Evolutionary conservation across 768 basidiomycete genomes (phyloP).

Genomic region (Mycena albidolilacea): DNA sequence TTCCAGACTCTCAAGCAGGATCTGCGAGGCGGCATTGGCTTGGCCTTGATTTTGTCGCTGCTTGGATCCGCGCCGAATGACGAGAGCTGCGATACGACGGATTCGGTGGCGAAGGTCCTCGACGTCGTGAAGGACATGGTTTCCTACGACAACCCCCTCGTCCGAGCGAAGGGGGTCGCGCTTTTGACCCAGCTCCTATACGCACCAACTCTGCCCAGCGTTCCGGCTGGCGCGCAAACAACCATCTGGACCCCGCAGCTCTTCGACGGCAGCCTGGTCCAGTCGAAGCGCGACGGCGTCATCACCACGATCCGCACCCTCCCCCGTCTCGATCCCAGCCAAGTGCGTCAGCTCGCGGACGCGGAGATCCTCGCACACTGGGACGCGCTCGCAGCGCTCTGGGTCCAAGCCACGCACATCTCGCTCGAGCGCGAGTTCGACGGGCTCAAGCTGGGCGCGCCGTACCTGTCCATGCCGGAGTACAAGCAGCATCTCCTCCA

Average conservation of each 20-base stretch:
- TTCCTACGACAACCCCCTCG: constrained; percentile 40
- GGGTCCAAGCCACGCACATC: constrained; percentile 48
- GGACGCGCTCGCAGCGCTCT: constrained; percentile 55
- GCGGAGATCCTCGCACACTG: constrained; percentile 57
- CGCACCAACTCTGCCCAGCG: constrained; percentile 24
- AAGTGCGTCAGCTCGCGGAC: constrained; percentile 53
- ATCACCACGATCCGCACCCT: constrained; percentile 47
- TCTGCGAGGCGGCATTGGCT: constrained; percentile 59
- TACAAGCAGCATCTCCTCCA: constrained; percentile 57
- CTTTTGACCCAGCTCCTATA: constrained; percentile 56
- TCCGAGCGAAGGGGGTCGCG: constrained; percentile 50
- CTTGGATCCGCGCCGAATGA: constrained; percentile 45
- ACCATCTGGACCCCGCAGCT: constrained; percentile 52
- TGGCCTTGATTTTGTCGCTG: constrained; percentile 57
- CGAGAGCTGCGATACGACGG: constrained; percentile 33
- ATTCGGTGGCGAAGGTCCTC: constrained; percentile 53
- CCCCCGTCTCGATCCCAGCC: constrained; percentile 40
- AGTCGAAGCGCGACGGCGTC: constrained; percentile 45
- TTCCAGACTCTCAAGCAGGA: constrained; percentile 65
- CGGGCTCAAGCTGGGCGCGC: constrained; percentile 2
- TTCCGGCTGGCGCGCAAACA: constrained; percentile 25
- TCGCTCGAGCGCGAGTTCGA: constrained; percentile 31
- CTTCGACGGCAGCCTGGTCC: constrained; percentile 62
- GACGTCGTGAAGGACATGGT: constrained; percentile 58
- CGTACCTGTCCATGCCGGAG: constrained; percentile 25